Evolutionary conservation across 2,329 filamentous ascomycete genomes (phyloP).

Genomic region (Raffaelea albimanens): DNA sequence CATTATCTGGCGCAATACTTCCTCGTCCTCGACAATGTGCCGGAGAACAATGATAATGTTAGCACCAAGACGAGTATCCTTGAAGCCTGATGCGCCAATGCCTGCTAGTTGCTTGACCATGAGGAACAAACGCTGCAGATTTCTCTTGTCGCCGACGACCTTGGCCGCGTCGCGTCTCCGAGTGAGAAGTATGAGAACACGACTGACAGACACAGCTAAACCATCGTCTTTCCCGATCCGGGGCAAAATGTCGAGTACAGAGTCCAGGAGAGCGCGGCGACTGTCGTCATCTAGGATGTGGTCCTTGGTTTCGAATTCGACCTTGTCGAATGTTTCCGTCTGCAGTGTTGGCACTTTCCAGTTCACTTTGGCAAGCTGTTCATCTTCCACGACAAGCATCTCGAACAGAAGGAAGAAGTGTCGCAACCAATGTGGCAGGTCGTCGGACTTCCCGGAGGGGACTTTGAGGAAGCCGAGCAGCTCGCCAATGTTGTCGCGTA

Average conservation of each 20-base stretch:
- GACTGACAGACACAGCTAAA: constrained; percentile 71
- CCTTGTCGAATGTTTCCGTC: constrained; percentile 37
- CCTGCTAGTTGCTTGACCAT: constrained; percentile 91
- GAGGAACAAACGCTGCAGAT: constrained; percentile 81
- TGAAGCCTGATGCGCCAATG: constrained; percentile 64
- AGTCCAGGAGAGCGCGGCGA: constrained; percentile 62
- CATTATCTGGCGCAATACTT: constrained; percentile 86
- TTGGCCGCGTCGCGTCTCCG: constrained; percentile 66
- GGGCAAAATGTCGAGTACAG: constrained; percentile 74
- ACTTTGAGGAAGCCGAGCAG: constrained; percentile 74
- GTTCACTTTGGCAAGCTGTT: constrained; percentile 63
- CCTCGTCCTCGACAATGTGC: constrained; percentile 90
- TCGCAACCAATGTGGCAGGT: constrained; percentile 85
- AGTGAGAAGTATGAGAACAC: constrained; percentile 81
- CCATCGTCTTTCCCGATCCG: constrained; percentile 80
- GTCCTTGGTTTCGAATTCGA: constrained; percentile 51
- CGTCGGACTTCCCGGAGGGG: constrained; percentile 58
- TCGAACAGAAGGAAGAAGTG: constrained; percentile 86
- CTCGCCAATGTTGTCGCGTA: constrained; percentile 67
- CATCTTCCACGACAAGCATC: constrained; percentile 80
- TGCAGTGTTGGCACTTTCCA: constrained; percentile 54
- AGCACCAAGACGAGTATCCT: constrained; percentile 38
- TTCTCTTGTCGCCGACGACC: constrained; percentile 74
- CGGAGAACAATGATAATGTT: constrained; percentile 79
- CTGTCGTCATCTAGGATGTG: constrained; percentile 54